Evolutionary conservation across 2,329 filamentous ascomycete species (phyloP).

Genomic region (Fusarium sp.): DNA sequence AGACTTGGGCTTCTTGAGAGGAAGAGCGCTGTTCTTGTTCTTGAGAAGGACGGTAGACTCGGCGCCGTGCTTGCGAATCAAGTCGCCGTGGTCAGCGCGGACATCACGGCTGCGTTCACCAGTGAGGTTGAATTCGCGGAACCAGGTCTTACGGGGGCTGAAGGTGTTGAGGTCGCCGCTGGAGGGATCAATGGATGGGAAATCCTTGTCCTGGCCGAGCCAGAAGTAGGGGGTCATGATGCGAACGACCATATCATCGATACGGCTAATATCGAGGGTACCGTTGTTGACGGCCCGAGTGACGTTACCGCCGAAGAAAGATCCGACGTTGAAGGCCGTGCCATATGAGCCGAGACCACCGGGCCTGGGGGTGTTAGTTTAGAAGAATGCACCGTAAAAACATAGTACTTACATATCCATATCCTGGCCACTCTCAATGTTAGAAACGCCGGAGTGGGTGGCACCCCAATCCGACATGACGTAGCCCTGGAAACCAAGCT

Average conservation of each 20-base stretch:
- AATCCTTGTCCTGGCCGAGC: conserved; percentile 64
- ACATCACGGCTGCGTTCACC: conserved; percentile 67
- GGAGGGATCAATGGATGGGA: conserved; percentile 61
- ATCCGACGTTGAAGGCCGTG: conserved; percentile 49
- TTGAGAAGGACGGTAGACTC: conserved; percentile 80
- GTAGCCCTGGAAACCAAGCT: conserved; percentile 86
- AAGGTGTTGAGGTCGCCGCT: conserved; percentile 64
- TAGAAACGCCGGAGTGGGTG: conserved; percentile 77
- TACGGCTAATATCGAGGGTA: conserved; percentile 56
- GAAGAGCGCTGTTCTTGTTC: conserved; percentile 74
- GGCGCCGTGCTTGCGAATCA: conserved; percentile 69
- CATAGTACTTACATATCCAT: conserved; percentile 61
- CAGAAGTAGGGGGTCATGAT: conserved; percentile 69
- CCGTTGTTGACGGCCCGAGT: conserved; percentile 65
- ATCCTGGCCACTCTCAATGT: conserved; percentile 80
- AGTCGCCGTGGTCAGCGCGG: conserved; percentile 68
- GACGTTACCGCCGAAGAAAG: conserved; percentile 63
- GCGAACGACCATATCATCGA: conserved; percentile 65
- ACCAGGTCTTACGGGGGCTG: conserved; percentile 64
- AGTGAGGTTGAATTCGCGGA: conserved; percentile 58
- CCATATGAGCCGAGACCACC: conserved; percentile 57
- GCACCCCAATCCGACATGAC: conserved; percentile 86
- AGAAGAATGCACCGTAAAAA: too few relatives aligned
- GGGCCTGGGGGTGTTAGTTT: conserved; percentile 48
- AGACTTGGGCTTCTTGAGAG: conserved; percentile 70